Percentiles rank a stretch among this genome's conserved stretches.
Conservation (phyloP, 257 asterid species). For the Euphrasia confusa region DNA sequence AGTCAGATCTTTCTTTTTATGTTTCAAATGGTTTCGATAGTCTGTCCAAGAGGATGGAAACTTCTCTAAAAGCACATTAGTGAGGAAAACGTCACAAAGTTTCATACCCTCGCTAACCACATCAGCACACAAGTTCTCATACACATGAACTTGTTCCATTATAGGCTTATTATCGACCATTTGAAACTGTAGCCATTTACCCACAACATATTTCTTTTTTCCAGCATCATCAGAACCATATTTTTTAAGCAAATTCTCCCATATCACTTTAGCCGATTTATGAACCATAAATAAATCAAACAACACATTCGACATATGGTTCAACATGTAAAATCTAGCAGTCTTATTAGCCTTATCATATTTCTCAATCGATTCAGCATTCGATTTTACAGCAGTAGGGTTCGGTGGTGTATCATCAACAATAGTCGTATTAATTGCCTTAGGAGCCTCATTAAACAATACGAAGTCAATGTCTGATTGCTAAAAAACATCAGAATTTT, state of each 20-base stretch:
- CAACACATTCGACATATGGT: neutral
- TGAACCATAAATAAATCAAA: neutral
- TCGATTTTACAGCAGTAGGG: no score
- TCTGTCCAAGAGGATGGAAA: neutral
- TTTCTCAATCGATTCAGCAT: no score
- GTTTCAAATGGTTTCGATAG: neutral
- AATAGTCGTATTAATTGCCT: no score
- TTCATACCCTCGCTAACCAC: slow-evolving; percentile 2
- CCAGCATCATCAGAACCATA: slow-evolving; percentile 8
- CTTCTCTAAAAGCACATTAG: neutral
- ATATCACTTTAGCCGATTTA: neutral
- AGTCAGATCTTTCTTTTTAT: neutral
- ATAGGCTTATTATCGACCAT: slow-evolving; percentile 1
- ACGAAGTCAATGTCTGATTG: no score
- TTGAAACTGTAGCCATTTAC: neutral
- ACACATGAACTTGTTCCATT: slow-evolving; percentile 15
- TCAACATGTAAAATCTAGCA: neutral
- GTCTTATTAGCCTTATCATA: neutral
- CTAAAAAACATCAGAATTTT: no score
- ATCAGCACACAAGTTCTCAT: neutral
- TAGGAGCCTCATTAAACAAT: no score
- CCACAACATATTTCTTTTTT: neutral
- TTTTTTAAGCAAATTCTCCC: slow-evolving; percentile 2
- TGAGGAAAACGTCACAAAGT: neutral
- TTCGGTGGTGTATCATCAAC: neutral